Evolutionary conservation across 1,139 yeast species (phyloP).

Genomic region (Saccharomyces hybrid): DNA sequence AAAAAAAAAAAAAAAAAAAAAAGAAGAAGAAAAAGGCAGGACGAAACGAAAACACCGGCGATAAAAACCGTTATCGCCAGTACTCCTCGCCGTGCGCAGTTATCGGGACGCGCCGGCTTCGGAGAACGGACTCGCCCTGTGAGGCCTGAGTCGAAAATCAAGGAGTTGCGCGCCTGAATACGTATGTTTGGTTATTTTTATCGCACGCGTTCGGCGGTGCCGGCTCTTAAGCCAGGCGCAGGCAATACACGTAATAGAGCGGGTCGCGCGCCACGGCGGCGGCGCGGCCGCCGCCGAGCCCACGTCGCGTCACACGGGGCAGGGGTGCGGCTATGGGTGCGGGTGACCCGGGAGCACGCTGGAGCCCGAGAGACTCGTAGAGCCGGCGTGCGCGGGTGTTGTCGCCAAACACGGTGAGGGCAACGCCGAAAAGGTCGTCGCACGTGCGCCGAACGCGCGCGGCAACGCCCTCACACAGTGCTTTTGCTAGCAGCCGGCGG

Average conservation of each 20-base stretch:
- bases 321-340: background rate
- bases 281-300: background rate
- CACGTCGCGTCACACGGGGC: background rate
- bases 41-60: background rate
- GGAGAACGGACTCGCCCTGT: background rate
- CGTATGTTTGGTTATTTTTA: background rate
- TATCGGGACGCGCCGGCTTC: background rate
- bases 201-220: slow-evolving; percentile 20
- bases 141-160: background rate
- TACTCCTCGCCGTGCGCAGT: slow-evolving; percentile 1
- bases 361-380: slow-evolving; percentile 19
- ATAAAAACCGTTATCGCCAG: background rate
- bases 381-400: slow-evolving; percentile 21
- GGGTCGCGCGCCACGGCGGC: background rate
- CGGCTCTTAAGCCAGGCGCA: slow-evolving; percentile 17
- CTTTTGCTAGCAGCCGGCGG: background rate
- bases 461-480: background rate
- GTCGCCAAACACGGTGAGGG: slow-evolving; percentile 27
- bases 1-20: background rate
- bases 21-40: background rate
- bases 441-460: background rate
- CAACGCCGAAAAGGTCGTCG: slow-evolving; percentile 14
- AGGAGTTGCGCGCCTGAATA: background rate
- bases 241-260: slow-evolving; percentile 3
- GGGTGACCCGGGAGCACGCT: slow-evolving; percentile 20